Evolutionary conservation across 352 stramenopile genomes (phyloP).

Genomic region (Phytophthora litchii): DNA sequence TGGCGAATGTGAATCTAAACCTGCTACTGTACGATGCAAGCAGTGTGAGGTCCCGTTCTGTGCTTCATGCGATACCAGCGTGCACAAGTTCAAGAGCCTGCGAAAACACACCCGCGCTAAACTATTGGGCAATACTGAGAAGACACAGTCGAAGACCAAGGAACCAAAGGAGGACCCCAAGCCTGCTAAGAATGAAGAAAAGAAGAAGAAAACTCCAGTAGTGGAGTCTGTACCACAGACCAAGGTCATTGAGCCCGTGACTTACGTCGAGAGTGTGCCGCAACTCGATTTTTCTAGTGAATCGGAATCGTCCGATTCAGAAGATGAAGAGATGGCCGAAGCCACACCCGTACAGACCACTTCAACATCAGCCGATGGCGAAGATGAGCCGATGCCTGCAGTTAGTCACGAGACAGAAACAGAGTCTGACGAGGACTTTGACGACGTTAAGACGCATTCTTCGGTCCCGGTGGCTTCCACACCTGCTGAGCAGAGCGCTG

Average conservation of each 20-base stretch:
- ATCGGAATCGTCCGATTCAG: constrained; percentile 37
- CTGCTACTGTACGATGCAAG: constrained; percentile 49
- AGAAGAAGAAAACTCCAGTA: constrained; percentile 21
- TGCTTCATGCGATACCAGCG: constrained; percentile 52
- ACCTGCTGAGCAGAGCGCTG: not conserved
- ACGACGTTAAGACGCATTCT: constrained; percentile 29
- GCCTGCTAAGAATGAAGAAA: constrained; percentile 12
- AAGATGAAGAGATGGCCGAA: constrained; percentile 34
- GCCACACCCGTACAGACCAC: not conserved
- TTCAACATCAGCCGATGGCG: constrained; percentile 4
- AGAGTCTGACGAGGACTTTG: constrained; percentile 39
- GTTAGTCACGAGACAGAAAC: constrained; percentile 5
- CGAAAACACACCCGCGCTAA: constrained; percentile 47
- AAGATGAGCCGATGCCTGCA: constrained; percentile 20
- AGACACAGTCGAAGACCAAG: constrained; percentile 25
- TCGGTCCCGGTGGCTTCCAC: not conserved
- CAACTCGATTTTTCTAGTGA: constrained; percentile 62
- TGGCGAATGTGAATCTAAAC: constrained; percentile 55
- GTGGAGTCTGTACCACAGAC: constrained; percentile 10
- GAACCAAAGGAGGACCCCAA: constrained; percentile 18
- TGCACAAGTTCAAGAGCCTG: constrained; percentile 82
- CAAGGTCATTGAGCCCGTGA: constrained; percentile 10
- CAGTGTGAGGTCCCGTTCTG: constrained; percentile 72
- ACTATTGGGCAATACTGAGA: constrained; percentile 6
- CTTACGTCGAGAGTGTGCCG: constrained; percentile 66